phyloP scores from a whole-genome alignment of 169 alveolate genomes.

The Eimeria necatrix region DNA sequence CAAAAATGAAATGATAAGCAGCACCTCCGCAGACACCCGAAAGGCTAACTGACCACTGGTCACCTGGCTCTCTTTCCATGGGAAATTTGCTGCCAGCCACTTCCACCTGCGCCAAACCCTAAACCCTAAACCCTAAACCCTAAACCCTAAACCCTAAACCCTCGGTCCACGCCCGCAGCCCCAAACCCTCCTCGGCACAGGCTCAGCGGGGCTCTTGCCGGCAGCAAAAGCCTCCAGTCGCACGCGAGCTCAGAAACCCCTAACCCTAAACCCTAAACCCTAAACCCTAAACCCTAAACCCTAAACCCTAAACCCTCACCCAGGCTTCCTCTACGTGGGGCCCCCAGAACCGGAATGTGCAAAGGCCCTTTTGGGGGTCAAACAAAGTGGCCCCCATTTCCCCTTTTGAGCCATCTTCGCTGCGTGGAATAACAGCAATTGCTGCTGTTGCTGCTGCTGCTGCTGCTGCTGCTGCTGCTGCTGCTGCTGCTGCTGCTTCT shows the following conservation, averaged over 20 bases:
- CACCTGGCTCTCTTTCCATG: neutral
- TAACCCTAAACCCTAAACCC: neutral
- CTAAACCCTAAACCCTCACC: neutral
- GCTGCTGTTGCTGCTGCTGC: constrained; percentile 2
- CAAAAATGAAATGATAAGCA: neutral
- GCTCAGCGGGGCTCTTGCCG: too few species aligned
- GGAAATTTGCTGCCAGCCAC: neutral
- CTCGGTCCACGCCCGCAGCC: too few species aligned
- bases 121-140: neutral
- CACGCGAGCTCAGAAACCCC: neutral
- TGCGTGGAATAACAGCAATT: neutral
- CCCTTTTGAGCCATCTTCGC: neutral
- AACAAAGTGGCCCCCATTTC: neutral
- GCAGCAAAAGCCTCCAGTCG: too few species aligned
- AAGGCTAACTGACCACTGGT: neutral
- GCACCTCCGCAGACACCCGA: neutral
- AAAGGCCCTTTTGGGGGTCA: neutral
- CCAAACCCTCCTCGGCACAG: too few species aligned
- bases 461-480: neutral
- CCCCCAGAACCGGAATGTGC: constrained; percentile 16
- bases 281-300: neutral
- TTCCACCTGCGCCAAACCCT: neutral
- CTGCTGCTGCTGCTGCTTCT: neutral
- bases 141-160: neutral
- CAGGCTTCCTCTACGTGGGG: neutral